These are phyloP conservation scores for Plasmodium relictum DNA, from an alignment of 169 alveolate genomes.

Conservation along the genomic window DNA sequence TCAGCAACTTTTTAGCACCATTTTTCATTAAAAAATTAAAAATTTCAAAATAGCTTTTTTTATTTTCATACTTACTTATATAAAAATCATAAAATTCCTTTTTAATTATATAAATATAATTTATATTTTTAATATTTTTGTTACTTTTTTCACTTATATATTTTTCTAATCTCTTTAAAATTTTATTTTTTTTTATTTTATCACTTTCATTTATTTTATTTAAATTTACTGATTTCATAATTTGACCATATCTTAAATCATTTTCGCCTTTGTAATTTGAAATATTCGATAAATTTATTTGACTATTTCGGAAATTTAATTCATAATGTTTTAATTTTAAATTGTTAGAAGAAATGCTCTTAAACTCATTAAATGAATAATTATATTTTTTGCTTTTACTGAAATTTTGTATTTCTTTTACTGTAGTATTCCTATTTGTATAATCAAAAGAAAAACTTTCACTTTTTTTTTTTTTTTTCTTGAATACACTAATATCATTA, in stretches of 20 bases:
- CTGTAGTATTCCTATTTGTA: background rate
- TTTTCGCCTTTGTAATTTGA: background rate
- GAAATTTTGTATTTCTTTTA: background rate
- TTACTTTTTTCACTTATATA: constrained; percentile 29
- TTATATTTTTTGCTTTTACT: constrained; percentile 17
- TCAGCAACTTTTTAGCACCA: constrained; percentile 41
- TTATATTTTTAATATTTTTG: constrained; percentile 27
- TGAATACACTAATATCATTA: background rate
- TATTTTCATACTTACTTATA: constrained; percentile 22
- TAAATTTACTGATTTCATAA: background rate
- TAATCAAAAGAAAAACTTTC: background rate
- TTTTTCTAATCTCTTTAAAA: constrained; percentile 38
- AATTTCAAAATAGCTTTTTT: constrained; percentile 32
- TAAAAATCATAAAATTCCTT: constrained; percentile 59
- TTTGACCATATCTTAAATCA: background rate
- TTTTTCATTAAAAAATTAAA: constrained; percentile 55
- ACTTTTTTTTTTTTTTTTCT: too few species aligned
- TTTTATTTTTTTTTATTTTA: constrained; percentile 25
- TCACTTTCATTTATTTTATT: background rate
- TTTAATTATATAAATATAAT: constrained; percentile 42
- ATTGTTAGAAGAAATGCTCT: background rate
- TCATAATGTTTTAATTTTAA: background rate
- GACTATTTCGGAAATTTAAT: background rate
- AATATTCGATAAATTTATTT: background rate
- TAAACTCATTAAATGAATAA: background rate